Conservation (phyloP, 768 basidiomycete species). For the Serpula lacrymans region DNA sequence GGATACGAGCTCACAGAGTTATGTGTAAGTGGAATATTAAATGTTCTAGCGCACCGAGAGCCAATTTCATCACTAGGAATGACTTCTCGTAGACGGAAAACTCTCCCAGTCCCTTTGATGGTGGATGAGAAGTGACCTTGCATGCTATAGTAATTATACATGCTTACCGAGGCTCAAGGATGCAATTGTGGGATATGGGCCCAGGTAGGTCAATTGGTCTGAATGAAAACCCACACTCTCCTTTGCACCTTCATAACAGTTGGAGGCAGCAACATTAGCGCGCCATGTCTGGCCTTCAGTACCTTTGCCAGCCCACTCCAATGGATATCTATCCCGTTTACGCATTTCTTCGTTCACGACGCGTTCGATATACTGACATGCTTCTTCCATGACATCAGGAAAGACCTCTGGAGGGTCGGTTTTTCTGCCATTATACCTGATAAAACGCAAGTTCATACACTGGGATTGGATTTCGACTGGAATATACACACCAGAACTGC, state of each 20-base stretch:
- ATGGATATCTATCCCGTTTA: slow-evolving; percentile 53
- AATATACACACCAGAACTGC: slow-evolving; percentile 59
- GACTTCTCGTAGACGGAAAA: slow-evolving; percentile 75
- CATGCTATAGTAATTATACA: neutral
- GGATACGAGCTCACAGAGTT: slow-evolving; percentile 58
- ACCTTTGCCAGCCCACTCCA: slow-evolving; percentile 59
- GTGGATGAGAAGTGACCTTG: slow-evolving; percentile 1
- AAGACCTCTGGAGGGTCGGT: slow-evolving; percentile 57
- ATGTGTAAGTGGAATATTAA: slow-evolving; percentile 71
- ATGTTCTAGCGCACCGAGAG: slow-evolving; percentile 62
- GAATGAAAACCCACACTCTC: slow-evolving; percentile 83
- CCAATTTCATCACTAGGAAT: slow-evolving; percentile 59
- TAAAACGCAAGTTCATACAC: slow-evolving; percentile 5
- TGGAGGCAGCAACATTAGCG: slow-evolving; percentile 84
- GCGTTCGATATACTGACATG: slow-evolving; percentile 65
- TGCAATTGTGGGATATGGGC: slow-evolving; percentile 83
- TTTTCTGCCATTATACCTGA: slow-evolving; percentile 76
- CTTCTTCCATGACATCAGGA: slow-evolving; percentile 72
- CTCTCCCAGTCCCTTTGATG: slow-evolving; percentile 56
- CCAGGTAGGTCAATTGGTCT: slow-evolving; percentile 77
- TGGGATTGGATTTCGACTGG: neutral
- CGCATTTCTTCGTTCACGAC: slow-evolving; percentile 70
- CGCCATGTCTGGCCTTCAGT: slow-evolving; percentile 46
- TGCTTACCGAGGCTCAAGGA: slow-evolving; percentile 72
- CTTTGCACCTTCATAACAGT: slow-evolving; percentile 79